Percentiles rank a stretch among this genome's conserved stretches.
phyloP scores from a whole-genome alignment of 345 rosid genomes.

The Abelmoschus esculentus region DNA sequence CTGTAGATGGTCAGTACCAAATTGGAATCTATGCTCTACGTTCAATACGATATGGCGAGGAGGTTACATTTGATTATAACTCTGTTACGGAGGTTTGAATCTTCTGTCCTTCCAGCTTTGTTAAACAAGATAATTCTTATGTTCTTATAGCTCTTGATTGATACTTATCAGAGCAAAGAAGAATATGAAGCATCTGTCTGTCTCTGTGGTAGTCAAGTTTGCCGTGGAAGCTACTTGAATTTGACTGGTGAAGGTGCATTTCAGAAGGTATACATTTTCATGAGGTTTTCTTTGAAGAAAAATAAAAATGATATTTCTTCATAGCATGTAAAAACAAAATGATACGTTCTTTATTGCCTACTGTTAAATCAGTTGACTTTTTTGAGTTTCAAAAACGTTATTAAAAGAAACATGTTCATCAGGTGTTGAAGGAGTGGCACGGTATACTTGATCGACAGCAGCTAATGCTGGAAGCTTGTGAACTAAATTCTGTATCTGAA shows the following conservation, averaged over 20 bases:
- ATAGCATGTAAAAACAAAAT: neutral
- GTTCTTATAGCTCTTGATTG: neutral
- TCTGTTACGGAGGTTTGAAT: constrained; percentile 91
- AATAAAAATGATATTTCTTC: neutral
- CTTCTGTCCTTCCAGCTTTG: constrained; percentile 8
- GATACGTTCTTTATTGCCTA: neutral
- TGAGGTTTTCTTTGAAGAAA: neutral
- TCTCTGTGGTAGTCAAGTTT: constrained; percentile 98
- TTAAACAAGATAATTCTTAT: neutral
- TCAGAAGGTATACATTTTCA: constrained; percentile 53
- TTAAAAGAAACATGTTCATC: constrained; percentile 16
- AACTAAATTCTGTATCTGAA: constrained; percentile 68
- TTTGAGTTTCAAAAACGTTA: constrained; percentile 2
- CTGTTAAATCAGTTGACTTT: neutral
- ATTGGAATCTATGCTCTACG: constrained; percentile 89
- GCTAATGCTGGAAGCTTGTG: constrained; percentile 90
- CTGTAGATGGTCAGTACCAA: constrained; percentile 96
- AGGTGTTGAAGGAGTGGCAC: constrained; percentile 93
- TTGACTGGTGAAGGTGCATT: constrained; percentile 99
- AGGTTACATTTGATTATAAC: constrained; percentile 96
- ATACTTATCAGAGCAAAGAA: constrained; percentile 79
- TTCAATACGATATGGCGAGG: constrained; percentile 79
- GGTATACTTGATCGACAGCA: constrained; percentile 77
- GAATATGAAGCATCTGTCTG: constrained; percentile 99
- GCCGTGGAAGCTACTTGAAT: constrained; percentile 98